Percentiles rank a stretch among this genome's conserved stretches.
phyloP scores from a whole-genome alignment of 495 filamentous ascomycete genomes.

The Acidiella bohemica region DNA sequence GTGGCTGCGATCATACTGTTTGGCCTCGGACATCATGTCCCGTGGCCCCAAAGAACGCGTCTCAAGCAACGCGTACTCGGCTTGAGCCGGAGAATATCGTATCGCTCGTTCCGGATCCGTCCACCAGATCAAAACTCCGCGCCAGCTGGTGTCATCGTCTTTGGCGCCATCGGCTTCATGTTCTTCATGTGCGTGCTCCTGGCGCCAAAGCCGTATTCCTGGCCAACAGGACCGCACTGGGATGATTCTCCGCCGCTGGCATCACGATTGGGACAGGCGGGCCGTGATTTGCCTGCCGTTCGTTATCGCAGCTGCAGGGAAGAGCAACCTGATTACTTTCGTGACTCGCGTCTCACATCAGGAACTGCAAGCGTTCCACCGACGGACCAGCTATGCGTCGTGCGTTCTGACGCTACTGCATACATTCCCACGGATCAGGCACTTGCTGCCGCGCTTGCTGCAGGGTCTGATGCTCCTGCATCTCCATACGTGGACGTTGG shows the following conservation, averaged over 20 bases:
- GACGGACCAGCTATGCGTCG: slow-evolving; percentile 20
- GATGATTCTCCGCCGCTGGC: slow-evolving; percentile 29
- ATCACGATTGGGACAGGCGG: slow-evolving; percentile 21
- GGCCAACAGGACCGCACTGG: slow-evolving; percentile 34
- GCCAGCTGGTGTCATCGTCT: slow-evolving; percentile 32
- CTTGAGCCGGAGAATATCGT: slow-evolving; percentile 29
- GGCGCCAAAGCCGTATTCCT: slow-evolving; percentile 43
- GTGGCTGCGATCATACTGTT: slow-evolving; percentile 36
- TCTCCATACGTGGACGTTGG: too few species aligned
- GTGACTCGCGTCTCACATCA: slow-evolving; percentile 22
- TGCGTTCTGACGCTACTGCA: slow-evolving; percentile 22
- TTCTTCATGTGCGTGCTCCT: slow-evolving; percentile 42
- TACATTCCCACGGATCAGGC: too few species aligned
- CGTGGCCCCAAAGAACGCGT: not conserved
- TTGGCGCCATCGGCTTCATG: slow-evolving; percentile 31
- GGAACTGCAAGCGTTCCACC: slow-evolving; percentile 23
- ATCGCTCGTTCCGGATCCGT: slow-evolving; percentile 30
- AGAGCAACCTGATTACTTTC: slow-evolving; percentile 20
- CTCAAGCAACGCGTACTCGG: slow-evolving; percentile 14
- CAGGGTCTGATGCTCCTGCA: too few species aligned
- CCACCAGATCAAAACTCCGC: slow-evolving; percentile 32
- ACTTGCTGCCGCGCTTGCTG: too few species aligned
- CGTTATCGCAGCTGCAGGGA: slow-evolving; percentile 19
- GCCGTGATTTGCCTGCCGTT: slow-evolving; percentile 21
- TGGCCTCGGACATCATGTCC: too few species aligned